Evolutionary conservation across 148 eudicot genomes (phyloP), one percentile per base, ranked within the genome.

Genomic region (Dianthus caryophyllus): DNA sequence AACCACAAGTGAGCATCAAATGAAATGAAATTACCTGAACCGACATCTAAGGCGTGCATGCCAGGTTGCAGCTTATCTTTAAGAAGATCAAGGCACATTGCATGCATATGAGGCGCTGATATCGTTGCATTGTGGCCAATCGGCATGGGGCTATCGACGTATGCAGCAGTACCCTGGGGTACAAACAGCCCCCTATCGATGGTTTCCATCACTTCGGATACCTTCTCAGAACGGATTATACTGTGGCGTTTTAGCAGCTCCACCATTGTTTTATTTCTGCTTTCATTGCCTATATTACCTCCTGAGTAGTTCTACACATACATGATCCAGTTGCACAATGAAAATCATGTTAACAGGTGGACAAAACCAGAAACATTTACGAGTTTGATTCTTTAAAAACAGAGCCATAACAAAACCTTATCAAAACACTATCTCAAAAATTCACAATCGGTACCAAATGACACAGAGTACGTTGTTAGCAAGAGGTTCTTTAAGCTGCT

Each of bases 61-160:
- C 97, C 98, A 70, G 93, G 97, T 80, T 94, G 85, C 76, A 90
- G 83, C 71, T 88, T 73, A 24, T 86, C 76, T 73, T 86, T 84
- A 72, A 94, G 71, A 44, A 94, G 82, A 43, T 94, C 83, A 76
- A 94, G 97, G 78, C 99, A 94, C 70, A 74, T 83, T 4, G 96
- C 99, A 73, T 94, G 98, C 98, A 94, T 89, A 80, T 94, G 98
- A 71, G 98, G 98, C 29, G 98, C 98, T 46, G 98, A 94, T 69
- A 94, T 94, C 27, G 99, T 94, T 65, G 88, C 99, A 77, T 94
- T 94, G 68, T 82, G 84, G 27, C 97, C 97, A 65, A 94, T 94
- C 5, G 79, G 81, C 96, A 94, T 83, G 54, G 99, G 97, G 67
- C 84, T 88, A 64, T 94, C 99, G 31, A 79, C 81, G 61, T 94